Evolutionary conservation across 2,329 filamentous ascomycete genomes (phyloP).

Genomic region (Ophiocordyceps camponoti-floridani): DNA sequence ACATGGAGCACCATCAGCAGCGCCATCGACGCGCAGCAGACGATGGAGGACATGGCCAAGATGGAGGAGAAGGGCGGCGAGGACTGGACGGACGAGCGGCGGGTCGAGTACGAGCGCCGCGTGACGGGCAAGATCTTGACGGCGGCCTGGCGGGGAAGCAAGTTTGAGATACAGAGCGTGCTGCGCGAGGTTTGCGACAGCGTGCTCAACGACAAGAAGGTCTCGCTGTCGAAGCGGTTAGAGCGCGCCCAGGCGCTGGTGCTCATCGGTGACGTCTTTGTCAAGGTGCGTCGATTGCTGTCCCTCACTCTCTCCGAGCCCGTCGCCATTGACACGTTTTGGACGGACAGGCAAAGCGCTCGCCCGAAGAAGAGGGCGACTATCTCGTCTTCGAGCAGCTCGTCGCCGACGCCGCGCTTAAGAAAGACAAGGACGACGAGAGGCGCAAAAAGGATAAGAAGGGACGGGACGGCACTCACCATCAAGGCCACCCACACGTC

Average conservation of each 20-base stretch:
- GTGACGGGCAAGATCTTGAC: constrained; percentile 97
- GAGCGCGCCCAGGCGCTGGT: constrained; percentile 83
- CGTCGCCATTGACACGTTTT: not conserved
- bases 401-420: constrained; percentile 87
- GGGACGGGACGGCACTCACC: constrained; percentile 10
- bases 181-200: constrained; percentile 85
- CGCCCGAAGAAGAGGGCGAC: constrained; percentile 91
- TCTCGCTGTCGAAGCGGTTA: constrained; percentile 67
- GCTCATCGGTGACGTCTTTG: constrained; percentile 75
- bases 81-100: constrained; percentile 96
- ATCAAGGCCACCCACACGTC: not conserved
- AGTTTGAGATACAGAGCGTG: constrained; percentile 95
- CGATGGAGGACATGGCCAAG: constrained; percentile 97
- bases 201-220: constrained; percentile 62
- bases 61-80: constrained; percentile 88
- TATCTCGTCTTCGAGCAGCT: constrained; percentile 98
- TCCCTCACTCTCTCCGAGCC: no score
- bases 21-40: constrained; percentile 92
- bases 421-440: constrained; percentile 79
- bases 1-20: constrained; percentile 96
- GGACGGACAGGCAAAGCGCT: constrained; percentile 52
- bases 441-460: constrained; percentile 39
- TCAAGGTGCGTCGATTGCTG: constrained; percentile 42
- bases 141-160: constrained; percentile 88
- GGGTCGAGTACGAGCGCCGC: constrained; percentile 83